Percentiles rank a stretch among this genome's conserved stretches.
phyloP scores from a whole-genome alignment of 371 early-diverging fungal genomes.

The Mucor piriformis region DNA sequence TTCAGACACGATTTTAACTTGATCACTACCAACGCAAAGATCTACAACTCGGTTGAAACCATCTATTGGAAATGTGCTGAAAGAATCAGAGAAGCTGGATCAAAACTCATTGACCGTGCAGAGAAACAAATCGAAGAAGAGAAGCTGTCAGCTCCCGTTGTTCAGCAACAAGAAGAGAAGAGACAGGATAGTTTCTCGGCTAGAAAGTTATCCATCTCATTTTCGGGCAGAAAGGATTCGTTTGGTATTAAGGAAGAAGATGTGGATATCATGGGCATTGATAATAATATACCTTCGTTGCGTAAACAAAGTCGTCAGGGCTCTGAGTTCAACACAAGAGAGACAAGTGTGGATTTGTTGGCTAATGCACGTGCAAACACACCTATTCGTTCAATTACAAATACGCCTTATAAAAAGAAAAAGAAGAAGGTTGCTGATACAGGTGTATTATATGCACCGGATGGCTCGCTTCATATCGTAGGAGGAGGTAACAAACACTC shows the following conservation, averaged over 20 bases:
- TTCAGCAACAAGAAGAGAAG: constrained; percentile 16
- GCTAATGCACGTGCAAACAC: constrained; percentile 34
- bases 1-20: constrained; percentile 69
- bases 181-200: constrained; percentile 7
- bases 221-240: constrained; percentile 21
- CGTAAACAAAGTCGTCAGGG: constrained; percentile 37
- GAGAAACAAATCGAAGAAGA: constrained; percentile 53
- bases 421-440: constrained; percentile 51
- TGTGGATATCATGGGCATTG: constrained; percentile 57
- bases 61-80: constrained; percentile 75
- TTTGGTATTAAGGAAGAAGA: constrained; percentile 46
- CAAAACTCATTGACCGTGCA: constrained; percentile 63
- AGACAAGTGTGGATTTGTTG: constrained; percentile 30
- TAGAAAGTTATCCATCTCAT: constrained; percentile 24
- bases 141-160: constrained; percentile 16
- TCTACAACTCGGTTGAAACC: constrained; percentile 75
- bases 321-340: constrained; percentile 25
- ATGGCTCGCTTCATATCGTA: constrained; percentile 47
- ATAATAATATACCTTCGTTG: constrained; percentile 26
- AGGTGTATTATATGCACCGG: constrained; percentile 47
- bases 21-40: constrained; percentile 70
- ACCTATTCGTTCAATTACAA: constrained; percentile 17
- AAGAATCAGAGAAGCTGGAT: constrained; percentile 61
- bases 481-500: constrained; percentile 48
- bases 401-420: constrained; percentile 41